Base-by-base conservation (phyloP, 164 flowering plant species). In the Tetrastigma voinierianum region DNA sequence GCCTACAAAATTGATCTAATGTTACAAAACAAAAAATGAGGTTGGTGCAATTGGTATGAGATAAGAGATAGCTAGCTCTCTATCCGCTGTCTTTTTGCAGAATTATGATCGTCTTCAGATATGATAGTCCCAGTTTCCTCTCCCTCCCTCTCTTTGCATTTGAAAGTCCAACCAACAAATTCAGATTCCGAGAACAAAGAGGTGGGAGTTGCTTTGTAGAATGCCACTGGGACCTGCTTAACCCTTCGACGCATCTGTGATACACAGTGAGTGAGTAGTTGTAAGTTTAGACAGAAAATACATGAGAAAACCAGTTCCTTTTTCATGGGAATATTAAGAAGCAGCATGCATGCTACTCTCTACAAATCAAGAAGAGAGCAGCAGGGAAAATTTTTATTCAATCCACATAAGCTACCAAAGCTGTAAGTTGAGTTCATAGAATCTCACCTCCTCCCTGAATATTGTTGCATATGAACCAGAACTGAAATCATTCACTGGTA, bases 181-280 rank as follows among this genome's bases (percentile, higher is more conserved):
- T 95, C 97, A 52, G 84, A 65, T 43, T 85, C 94, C 0, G 88
- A 75, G 68, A 96, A 89, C 73, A 96, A 77, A 52, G 73, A 70
- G n/a, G 90, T 71, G 8, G 98, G 98, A 17, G 73, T 74, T 52
- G 84, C 71, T 75, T 81, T 84, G 72, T 93, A 87, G 74, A 88
- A 87, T 74, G 99, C 99, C 46, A 90, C 76, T 2, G 99, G 93
- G 14, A 90, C 97, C 83, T 88, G 91, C 70, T 96, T 96, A 18
- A 90, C 80, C 75, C 95, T 84, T 67, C 94, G 64, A 46, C 90
- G 67, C 4, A 89, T 85, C 99, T 95, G 91, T 66, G 76, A 67
- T 51, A 46, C 25, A 24, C 23, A 13, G 40, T n/a, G 6, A 17
- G 15, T 24, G 11, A 15, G 56, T 13, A 15, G 13, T 57, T 20